Percentiles rank a stretch among this genome's conserved stretches.
phyloP scores from a whole-genome alignment of 2,329 filamentous ascomycete species.

The Pseudocercospora vitis region DNA sequence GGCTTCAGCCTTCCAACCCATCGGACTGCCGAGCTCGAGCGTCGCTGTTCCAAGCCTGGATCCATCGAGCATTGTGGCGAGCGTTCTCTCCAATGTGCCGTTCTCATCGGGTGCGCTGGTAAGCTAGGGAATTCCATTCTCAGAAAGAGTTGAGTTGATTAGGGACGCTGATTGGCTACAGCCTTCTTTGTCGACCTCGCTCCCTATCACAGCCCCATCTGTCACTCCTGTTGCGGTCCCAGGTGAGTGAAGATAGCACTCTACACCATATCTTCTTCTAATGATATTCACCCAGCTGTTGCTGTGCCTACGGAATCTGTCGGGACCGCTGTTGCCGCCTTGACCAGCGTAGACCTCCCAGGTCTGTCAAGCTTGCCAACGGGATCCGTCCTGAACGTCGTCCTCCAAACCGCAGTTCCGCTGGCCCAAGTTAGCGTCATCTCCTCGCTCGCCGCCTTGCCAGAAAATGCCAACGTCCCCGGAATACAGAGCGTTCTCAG shows the following conservation, averaged over 20 bases:
- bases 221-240: background rate
- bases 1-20: background rate
- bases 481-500: background rate
- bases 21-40: background rate
- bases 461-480: constrained; percentile 13
- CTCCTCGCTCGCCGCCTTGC: constrained; percentile 11
- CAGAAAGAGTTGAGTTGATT: too few species aligned
- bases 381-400: constrained; percentile 6
- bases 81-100: background rate
- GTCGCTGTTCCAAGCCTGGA: background rate
- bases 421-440: constrained; percentile 13
- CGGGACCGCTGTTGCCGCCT: background rate
- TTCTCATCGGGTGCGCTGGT: background rate
- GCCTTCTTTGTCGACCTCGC: background rate
- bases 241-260: background rate
- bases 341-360: background rate
- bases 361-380: constrained; percentile 13
- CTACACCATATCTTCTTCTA: background rate
- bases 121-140: background rate
- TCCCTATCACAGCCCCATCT: background rate
- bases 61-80: background rate
- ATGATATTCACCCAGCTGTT: background rate
- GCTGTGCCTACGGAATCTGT: background rate
- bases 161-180: background rate
- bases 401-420: constrained; percentile 6